Evolutionary conservation across 345 rosid genomes (phyloP), one percentile per base, ranked within the genome.

Genomic region (Gossypium thurberi): DNA sequence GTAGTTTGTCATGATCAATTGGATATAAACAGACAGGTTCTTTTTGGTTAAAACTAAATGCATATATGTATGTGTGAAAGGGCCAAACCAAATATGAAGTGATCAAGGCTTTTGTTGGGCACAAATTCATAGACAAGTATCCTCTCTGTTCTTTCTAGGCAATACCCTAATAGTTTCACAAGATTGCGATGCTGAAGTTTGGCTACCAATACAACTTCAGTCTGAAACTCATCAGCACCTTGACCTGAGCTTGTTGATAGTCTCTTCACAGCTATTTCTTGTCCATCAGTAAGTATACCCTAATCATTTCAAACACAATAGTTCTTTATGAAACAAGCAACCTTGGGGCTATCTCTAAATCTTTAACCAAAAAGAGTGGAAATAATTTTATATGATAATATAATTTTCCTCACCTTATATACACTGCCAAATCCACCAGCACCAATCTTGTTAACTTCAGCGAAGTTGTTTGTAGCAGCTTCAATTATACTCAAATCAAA

Each of bases 201-300:
- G 58, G 58, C 73, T 2, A 75, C 58, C 46, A 75, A 8, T 14
- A 68, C 12, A 48, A 75, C 67, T 73, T 75, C 78, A 46, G 60
- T 75, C 73, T 68, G 42, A n/a, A 75, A 75, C 51, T 75, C 78
- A n/a, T 42, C 48, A 26, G 13, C 58, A 23, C 78, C 78, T 75
- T 66, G 77, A 66, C 56, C 66, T 5, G 77, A 66, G 52, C 26
- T 33, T 52, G 21, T 26, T 17, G 73, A 66, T 12, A 75, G 66
- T 55, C 77, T 75, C 61, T 75, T 75, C 25, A 75, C 77, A 56
- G 77, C 77, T 23, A 75, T 67, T 66, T 75, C 77, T 75, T 56
- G 46, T 75, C 72, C 73, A 67, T 44, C 60, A 20, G 18, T 21
- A 47, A 75, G 47, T 26, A 12, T 44, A 14, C 77, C 77, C 66